phyloP scores from a whole-genome alignment of 1,139 yeast genomes.

The Scheffersomyces parashehatae region DNA sequence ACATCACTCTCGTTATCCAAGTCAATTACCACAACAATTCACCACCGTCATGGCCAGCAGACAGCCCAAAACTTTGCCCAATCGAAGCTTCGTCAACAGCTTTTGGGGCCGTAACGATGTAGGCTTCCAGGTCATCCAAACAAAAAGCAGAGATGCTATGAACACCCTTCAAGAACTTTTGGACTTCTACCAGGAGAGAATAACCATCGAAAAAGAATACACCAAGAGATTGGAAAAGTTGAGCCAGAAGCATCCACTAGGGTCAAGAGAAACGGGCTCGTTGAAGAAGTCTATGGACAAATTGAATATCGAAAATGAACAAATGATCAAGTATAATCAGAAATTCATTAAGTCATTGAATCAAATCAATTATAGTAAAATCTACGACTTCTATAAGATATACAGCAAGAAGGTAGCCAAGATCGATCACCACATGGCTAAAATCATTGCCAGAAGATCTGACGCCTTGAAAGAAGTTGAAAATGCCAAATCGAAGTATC shows the following conservation, averaged over 20 bases:
- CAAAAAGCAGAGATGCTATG: conserved; percentile 45
- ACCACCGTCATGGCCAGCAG: too few species aligned
- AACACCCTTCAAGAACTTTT: conserved; percentile 46
- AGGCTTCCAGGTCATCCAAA: conserved; percentile 49
- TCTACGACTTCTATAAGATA: conserved; percentile 29
- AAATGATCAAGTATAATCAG: conserved; percentile 32
- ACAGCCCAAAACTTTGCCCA: too few species aligned
- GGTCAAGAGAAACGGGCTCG: conserved; percentile 60
- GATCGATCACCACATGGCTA: conserved; percentile 39
- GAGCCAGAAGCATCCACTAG: conserved; percentile 48
- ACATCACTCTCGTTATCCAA: too few species aligned
- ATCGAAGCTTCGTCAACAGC: conserved; percentile 38
- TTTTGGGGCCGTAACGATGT: conserved; percentile 54
- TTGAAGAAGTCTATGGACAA: conserved; percentile 61
- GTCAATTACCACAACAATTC: too few species aligned
- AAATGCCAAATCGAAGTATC: conserved; percentile 55
- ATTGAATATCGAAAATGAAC: conserved; percentile 51
- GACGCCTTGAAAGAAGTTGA: conserved; percentile 35
- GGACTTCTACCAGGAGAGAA: conserved; percentile 49
- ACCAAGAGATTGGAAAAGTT: conserved; percentile 53
- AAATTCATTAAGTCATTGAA: conserved; percentile 35
- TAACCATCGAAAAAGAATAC: conserved; percentile 73
- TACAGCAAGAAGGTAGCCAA: conserved; percentile 34
- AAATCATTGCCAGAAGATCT: conserved; percentile 26
- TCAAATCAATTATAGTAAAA: conserved; percentile 35